These are phyloP conservation scores for Fraxinus floribunda DNA, from an alignment of 305 asterid species.

Conservation along the genomic window DNA sequence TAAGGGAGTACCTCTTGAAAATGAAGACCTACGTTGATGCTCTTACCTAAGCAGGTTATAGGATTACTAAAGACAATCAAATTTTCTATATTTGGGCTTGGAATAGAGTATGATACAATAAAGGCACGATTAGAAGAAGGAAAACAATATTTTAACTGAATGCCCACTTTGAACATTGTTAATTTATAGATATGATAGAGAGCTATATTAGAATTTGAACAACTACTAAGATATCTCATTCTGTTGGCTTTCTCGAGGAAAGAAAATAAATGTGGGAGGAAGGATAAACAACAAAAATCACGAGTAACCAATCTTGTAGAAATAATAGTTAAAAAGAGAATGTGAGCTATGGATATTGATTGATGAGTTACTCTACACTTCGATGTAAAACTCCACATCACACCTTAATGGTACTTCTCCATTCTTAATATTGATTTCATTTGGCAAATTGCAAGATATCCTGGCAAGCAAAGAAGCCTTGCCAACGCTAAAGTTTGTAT, in stretches of 20 bases:
- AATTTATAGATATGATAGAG: neutral
- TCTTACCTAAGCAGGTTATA: neutral
- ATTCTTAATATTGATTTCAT: conserved; percentile 35
- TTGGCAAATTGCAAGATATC: conserved; percentile 40
- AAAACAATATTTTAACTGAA: neutral
- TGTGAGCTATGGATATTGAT: neutral
- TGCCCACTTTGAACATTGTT: neutral
- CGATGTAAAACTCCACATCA: conserved; percentile 20
- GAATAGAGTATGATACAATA: neutral
- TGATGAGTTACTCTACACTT: neutral
- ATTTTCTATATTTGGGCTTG: neutral
- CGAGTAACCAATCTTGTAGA: conserved; percentile 13
- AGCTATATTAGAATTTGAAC: neutral
- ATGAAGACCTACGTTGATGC: neutral
- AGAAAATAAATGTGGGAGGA: neutral
- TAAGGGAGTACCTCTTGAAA: neutral
- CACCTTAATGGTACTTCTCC: conserved; percentile 69
- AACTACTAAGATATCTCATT: conserved; percentile 4
- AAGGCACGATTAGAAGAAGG: neutral
- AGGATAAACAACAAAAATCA: neutral
- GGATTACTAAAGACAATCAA: neutral
- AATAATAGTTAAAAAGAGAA: neutral
- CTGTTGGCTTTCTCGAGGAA: neutral
- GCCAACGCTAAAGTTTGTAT: conserved; percentile 28
- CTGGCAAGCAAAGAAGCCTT: conserved; percentile 36